Conservation (phyloP, 805 yeast species). For the Hagleromyces aurorensis region DNA sequence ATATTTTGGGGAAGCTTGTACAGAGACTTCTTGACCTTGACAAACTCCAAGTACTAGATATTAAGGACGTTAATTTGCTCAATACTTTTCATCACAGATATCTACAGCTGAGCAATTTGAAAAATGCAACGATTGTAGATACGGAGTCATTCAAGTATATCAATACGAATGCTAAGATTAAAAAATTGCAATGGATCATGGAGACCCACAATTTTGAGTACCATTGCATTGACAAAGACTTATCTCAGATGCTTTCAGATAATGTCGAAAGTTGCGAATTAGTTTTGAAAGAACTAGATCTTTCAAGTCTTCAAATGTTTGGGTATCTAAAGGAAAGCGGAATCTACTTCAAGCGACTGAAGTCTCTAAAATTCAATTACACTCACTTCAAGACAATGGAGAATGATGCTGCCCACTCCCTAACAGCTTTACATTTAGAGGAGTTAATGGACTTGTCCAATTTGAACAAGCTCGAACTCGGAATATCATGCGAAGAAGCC, state of each 20-base stretch:
- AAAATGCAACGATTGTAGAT: slow-evolving; percentile 9
- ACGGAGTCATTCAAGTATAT: slow-evolving; percentile 6
- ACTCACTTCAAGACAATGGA: slow-evolving; percentile 41
- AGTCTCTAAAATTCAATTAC: slow-evolving; percentile 35
- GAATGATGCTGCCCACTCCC: slow-evolving; percentile 29
- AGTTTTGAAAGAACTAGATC: slow-evolving; percentile 29
- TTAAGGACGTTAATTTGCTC: slow-evolving; percentile 14
- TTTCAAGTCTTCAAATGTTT: slow-evolving; percentile 33
- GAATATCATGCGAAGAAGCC: slow-evolving; percentile 45
- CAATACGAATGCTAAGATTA: slow-evolving; percentile 9
- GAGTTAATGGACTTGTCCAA: slow-evolving; percentile 24
- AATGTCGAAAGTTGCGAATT: slow-evolving; percentile 21
- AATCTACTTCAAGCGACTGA: slow-evolving; percentile 18
- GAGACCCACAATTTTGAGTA: slow-evolving; percentile 5
- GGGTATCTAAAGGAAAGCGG: slow-evolving; percentile 14
- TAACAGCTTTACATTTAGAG: slow-evolving; percentile 28
- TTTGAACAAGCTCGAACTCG: slow-evolving; percentile 40
- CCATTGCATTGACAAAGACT: slow-evolving; percentile 3
- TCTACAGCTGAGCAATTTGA: slow-evolving; percentile 8
- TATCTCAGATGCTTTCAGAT: slow-evolving; percentile 4
- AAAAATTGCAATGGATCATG: slow-evolving; percentile 9
- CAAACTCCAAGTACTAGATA: slow-evolving; percentile 18
- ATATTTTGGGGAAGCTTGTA: slow-evolving; percentile 13
- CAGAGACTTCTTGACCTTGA: slow-evolving; percentile 17
- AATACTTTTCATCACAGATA: slow-evolving; percentile 8